Evolutionary conservation across 768 basidiomycete species (phyloP).

Genomic region (Kwoniella botswanensis): DNA sequence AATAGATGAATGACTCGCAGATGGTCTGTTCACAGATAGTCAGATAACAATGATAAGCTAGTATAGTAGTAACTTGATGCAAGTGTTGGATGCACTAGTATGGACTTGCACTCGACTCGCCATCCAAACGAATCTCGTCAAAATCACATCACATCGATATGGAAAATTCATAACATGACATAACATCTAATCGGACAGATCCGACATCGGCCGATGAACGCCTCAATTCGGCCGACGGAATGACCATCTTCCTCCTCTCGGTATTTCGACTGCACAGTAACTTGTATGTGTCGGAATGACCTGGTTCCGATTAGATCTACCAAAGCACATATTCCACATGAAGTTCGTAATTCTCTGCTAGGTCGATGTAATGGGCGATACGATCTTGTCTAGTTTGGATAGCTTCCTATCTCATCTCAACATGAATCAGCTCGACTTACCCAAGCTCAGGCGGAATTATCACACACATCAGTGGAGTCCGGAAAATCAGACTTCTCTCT

Average conservation of each 20-base stretch:
- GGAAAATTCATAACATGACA: constrained; percentile 1
- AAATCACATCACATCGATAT: constrained; percentile 1
- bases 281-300: constrained; percentile 1
- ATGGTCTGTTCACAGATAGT: no score
- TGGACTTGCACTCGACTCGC: neutral
- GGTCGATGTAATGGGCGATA: constrained; percentile 20
- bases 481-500: neutral
- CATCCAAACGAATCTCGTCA: constrained; percentile 12
- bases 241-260: neutral
- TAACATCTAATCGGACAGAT: neutral
- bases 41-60: no score
- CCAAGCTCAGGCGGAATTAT: neutral
- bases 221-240: neutral
- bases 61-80: no score
- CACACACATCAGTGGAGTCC: constrained; percentile 1
- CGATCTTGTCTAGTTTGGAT: constrained; percentile 22
- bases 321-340: constrained; percentile 27
- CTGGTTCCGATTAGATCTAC: neutral
- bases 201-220: neutral
- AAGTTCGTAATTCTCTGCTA: constrained; percentile 17
- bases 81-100: no score
- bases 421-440: neutral
- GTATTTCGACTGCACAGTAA: neutral
- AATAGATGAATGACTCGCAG: no score
- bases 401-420: constrained; percentile 8